Conservation (phyloP, 768 basidiomycete species). For the Russula vinacea region DNA sequence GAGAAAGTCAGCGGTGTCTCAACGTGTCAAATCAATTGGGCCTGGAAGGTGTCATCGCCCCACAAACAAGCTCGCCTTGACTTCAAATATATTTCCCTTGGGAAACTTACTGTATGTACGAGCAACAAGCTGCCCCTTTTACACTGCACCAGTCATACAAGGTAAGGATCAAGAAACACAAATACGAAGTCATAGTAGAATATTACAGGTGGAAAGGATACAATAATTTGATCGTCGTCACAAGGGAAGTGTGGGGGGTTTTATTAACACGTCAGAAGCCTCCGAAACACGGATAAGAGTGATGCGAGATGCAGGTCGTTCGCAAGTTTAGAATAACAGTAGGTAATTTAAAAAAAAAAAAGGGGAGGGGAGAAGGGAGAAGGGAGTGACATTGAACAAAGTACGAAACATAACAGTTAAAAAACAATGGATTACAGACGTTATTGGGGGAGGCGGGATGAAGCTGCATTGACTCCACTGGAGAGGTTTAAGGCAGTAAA, state of each 20-base stretch:
- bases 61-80: constrained; percentile 4
- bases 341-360: neutral
- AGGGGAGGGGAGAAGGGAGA: too few species aligned
- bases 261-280: too few species aligned
- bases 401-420: neutral
- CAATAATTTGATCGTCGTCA: constrained; percentile 19
- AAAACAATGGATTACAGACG: neutral
- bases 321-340: neutral
- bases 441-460: neutral
- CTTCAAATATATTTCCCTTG: constrained; percentile 7
- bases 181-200: constrained; percentile 7
- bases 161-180: constrained; percentile 22
- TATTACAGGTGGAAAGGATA: constrained; percentile 17
- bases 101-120: constrained; percentile 11
- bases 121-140: constrained; percentile 14
- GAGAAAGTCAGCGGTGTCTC: constrained; percentile 2
- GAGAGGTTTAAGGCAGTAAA: neutral
- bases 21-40: neutral
- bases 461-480: neutral
- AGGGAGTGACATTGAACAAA: neutral
- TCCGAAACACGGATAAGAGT: neutral
- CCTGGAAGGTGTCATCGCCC: neutral
- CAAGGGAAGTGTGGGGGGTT: neutral
- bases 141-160: constrained; percentile 21
- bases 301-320: constrained; percentile 7